Evolutionary conservation across 305 asterid species (phyloP).

Genomic region (Coffea humblotiana): DNA sequence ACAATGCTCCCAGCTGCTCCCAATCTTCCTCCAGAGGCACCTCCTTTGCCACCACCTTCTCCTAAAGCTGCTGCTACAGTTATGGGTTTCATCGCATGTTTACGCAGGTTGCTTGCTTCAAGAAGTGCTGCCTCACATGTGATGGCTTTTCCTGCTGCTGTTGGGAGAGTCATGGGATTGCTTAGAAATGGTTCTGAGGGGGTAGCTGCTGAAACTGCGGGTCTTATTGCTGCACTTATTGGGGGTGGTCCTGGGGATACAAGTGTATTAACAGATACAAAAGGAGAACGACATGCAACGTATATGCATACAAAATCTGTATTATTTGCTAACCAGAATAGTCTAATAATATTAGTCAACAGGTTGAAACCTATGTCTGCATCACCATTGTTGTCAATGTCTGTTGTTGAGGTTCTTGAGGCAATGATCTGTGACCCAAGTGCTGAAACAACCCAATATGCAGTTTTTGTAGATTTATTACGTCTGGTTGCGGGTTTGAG

Average conservation of each 20-base stretch:
- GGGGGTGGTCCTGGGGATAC: conserved; percentile 99
- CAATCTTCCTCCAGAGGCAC: conserved; percentile 91
- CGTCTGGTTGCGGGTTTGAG: conserved; percentile 98
- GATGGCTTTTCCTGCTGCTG: conserved; percentile 99
- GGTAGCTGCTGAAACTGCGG: conserved; percentile 88
- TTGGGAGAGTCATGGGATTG: conserved; percentile 95
- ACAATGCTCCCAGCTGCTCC: conserved; percentile 98
- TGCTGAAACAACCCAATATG: conserved; percentile 89
- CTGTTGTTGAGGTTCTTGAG: conserved; percentile 95
- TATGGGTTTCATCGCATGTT: conserved; percentile 92
- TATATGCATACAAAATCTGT: conserved; percentile 93
- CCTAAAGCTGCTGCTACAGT: conserved; percentile 99
- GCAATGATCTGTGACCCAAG: conserved; percentile 98
- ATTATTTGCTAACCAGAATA: conserved; percentile 79
- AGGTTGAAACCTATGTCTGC: conserved; percentile 88
- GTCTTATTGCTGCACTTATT: conserved; percentile 85
- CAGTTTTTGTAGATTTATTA: conserved; percentile 89
- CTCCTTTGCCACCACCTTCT: conserved; percentile 97
- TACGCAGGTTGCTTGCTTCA: conserved; percentile 87
- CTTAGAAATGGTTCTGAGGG: conserved; percentile 98
- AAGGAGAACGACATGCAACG: conserved; percentile 96
- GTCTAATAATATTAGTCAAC: conserved; percentile 78
- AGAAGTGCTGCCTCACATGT: conserved; percentile 96
- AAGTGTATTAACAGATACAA: conserved; percentile 63
- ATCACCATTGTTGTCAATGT: conserved; percentile 93